Percentiles rank a stretch among this genome's conserved stretches.
phyloP scores from a whole-genome alignment of 768 basidiomycete genomes.

The Naganishia antarctica region DNA sequence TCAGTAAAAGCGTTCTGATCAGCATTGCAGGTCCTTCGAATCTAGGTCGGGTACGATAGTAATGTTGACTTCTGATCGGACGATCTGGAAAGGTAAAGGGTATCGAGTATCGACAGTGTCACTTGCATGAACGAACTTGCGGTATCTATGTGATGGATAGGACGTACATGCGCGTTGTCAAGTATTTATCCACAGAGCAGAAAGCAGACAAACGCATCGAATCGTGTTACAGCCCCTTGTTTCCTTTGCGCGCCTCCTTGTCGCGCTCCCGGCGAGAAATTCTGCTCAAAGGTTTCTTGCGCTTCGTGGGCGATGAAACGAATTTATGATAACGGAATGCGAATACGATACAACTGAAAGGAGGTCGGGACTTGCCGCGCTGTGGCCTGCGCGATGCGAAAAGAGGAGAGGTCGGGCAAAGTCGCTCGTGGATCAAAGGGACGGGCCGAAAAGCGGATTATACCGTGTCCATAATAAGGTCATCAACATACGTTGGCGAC shows the following conservation, averaged over 20 bases:
- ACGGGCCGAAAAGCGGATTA: neutral
- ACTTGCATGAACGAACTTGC: no score
- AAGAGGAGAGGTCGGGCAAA: neutral
- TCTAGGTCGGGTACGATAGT: no score
- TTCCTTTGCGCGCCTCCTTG: constrained; percentile 12
- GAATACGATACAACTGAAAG: constrained; percentile 16
- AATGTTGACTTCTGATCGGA: no score
- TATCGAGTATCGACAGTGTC: no score
- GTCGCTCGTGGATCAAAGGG: neutral
- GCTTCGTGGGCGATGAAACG: neutral
- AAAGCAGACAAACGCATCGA: no score
- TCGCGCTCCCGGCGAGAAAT: neutral
- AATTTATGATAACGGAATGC: neutral
- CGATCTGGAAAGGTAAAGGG: no score
- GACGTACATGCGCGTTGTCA: no score
- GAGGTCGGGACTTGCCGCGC: neutral
- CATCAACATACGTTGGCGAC: constrained; percentile 14
- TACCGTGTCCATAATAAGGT: constrained; percentile 16
- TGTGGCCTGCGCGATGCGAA: no score
- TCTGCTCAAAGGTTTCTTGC: neutral
- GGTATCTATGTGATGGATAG: no score
- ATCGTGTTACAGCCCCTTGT: neutral
- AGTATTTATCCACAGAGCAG: constrained; percentile 3
- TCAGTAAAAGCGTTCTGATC: neutral
- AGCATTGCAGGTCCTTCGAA: no score